These are phyloP conservation scores for Xerocomellus dryophilus DNA, from an alignment of 768 basidiomycete genomes.

Conservation along the genomic window DNA sequence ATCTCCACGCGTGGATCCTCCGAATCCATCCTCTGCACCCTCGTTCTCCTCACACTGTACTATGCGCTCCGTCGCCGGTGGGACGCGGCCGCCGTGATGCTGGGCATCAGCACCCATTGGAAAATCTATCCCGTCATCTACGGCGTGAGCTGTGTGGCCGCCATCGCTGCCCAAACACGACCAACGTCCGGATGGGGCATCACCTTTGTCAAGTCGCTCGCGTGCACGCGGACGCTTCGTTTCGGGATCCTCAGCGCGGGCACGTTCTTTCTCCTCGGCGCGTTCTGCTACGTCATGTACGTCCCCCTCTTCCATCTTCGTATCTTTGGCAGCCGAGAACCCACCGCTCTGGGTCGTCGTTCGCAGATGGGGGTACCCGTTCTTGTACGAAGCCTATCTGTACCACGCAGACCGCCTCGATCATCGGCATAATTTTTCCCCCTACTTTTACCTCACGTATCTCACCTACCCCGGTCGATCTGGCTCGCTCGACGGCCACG, in stretches of 20 bases:
- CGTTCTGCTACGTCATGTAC: slow-evolving; percentile 71
- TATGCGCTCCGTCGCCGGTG: slow-evolving; percentile 56
- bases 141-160: slow-evolving; percentile 63
- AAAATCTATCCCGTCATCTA: slow-evolving; percentile 97
- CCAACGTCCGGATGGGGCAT: slow-evolving; percentile 18
- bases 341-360: neutral
- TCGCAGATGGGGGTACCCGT: slow-evolving; percentile 89
- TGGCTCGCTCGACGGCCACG: slow-evolving; percentile 10
- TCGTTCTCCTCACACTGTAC: slow-evolving; percentile 72
- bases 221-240: slow-evolving; percentile 51
- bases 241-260: slow-evolving; percentile 70
- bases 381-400: slow-evolving; percentile 87
- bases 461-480: slow-evolving; percentile 63
- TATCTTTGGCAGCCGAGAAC: neutral
- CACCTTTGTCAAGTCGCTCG: slow-evolving; percentile 36
- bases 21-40: slow-evolving; percentile 78
- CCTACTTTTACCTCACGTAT: slow-evolving; percentile 95
- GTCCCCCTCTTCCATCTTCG: slow-evolving; percentile 31
- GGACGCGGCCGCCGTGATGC: slow-evolving; percentile 62
- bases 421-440: slow-evolving; percentile 97
- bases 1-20: slow-evolving; percentile 98
- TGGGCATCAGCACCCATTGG: slow-evolving; percentile 89
- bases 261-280: slow-evolving; percentile 63
- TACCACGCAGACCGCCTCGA: slow-evolving; percentile 91
- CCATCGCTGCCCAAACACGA: slow-evolving; percentile 24